Evolutionary conservation across 148 eudicot species (phyloP).

Genomic region (Euryodendron excelsum): DNA sequence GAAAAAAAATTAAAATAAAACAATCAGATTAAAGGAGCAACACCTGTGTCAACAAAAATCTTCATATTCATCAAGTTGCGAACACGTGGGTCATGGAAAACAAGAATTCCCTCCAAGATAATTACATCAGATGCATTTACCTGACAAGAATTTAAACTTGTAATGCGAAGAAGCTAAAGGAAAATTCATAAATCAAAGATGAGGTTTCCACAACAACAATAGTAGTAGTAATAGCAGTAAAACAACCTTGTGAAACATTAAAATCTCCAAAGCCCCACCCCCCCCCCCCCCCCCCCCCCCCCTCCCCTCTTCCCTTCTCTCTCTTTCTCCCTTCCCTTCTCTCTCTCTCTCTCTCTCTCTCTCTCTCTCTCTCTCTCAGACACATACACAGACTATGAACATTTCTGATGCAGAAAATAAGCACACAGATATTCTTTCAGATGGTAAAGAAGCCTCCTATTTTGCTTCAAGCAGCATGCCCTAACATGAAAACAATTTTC

Average conservation of each 20-base stretch:
- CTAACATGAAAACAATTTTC: not conserved
- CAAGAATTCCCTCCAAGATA: constrained; percentile 92
- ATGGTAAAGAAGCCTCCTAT: not conserved
- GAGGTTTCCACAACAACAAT: not conserved
- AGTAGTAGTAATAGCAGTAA: too few species aligned
- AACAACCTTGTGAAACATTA: not conserved
- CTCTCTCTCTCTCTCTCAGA: not conserved
- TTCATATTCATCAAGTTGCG: constrained; percentile 92
- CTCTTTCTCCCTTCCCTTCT: too few species aligned
- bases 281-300: not conserved
- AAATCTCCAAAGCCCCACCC: too few species aligned
- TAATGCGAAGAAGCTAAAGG: not conserved
- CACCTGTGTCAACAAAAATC: constrained; percentile 97
- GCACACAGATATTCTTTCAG: not conserved
- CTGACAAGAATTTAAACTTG: constrained; percentile 31
- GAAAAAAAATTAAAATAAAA: too few species aligned
- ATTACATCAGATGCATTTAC: constrained; percentile 96
- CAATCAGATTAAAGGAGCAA: constrained; percentile 11
- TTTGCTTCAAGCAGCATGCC: not conserved
- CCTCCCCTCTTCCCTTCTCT: not conserved
- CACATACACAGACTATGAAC: not conserved
- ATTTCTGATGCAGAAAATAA: not conserved
- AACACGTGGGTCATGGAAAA: constrained; percentile 87
- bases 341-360: too few species aligned
- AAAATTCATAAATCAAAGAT: not conserved